Conservation (phyloP, 2,329 filamentous ascomycete genomes). For the Scopulariopsis brevicaulis region DNA sequence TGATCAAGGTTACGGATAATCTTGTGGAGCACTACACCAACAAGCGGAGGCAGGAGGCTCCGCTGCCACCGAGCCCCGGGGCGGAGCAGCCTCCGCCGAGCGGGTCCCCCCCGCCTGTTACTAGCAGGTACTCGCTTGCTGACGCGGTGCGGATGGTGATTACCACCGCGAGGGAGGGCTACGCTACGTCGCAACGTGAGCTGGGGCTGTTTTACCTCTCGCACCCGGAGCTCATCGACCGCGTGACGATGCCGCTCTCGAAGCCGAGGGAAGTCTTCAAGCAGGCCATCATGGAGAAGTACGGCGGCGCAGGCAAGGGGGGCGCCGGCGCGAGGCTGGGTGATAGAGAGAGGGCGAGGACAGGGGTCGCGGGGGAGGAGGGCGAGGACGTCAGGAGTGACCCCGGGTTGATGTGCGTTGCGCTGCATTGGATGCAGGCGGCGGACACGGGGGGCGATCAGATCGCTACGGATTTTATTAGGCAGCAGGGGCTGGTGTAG, state of each 20-base stretch:
- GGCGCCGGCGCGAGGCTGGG: slow-evolving; percentile 9
- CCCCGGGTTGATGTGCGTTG: slow-evolving; percentile 82
- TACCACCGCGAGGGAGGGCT: slow-evolving; percentile 85
- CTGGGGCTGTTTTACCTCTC: slow-evolving; percentile 89
- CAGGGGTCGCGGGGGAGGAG: slow-evolving; percentile 20
- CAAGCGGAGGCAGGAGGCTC: slow-evolving; percentile 20
- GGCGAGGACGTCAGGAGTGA: slow-evolving; percentile 54
- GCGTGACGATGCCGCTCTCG: slow-evolving; percentile 73
- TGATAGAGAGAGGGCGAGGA: slow-evolving; percentile 12
- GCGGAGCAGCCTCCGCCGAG: slow-evolving; percentile 16
- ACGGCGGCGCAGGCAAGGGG: slow-evolving; percentile 26
- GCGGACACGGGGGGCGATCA: slow-evolving; percentile 79
- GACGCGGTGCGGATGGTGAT: slow-evolving; percentile 86
- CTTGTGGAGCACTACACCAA: slow-evolving; percentile 50
- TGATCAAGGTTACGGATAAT: slow-evolving; percentile 50
- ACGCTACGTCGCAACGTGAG: slow-evolving; percentile 78
- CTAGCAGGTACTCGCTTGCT: slow-evolving; percentile 57
- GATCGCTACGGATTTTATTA: slow-evolving; percentile 38
- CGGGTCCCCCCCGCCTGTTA: slow-evolving; percentile 29
- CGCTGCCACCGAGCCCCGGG: slow-evolving; percentile 9
- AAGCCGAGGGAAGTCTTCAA: slow-evolving; percentile 85
- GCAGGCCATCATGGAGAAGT: slow-evolving; percentile 68
- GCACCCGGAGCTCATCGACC: slow-evolving; percentile 72
- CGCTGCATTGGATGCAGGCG: slow-evolving; percentile 94
- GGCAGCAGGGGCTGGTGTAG: slow-evolving; percentile 4